Evolutionary conservation across 164 flowering plant genomes (phyloP).

Genomic region (Platanus orientalis): DNA sequence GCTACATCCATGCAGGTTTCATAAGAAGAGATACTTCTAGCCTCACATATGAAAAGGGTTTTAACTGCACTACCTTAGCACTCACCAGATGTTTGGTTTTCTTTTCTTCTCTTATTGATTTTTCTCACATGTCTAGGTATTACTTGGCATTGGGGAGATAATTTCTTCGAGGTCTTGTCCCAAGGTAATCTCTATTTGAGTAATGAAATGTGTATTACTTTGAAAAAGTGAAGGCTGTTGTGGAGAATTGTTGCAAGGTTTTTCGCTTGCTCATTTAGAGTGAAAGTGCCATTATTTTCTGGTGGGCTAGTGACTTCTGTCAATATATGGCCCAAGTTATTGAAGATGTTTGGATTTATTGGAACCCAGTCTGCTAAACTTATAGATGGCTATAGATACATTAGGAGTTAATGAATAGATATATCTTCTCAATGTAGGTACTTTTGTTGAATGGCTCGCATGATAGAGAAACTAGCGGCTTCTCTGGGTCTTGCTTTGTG

Average conservation of each 20-base stretch:
- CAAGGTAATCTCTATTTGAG: constrained; percentile 49
- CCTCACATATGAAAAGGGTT: no score
- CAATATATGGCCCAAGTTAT: neutral
- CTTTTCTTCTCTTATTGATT: constrained; percentile 7
- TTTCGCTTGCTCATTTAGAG: neutral
- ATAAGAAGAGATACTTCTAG: no score
- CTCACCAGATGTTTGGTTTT: no score
- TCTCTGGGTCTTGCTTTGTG: constrained; percentile 77
- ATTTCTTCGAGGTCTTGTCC: constrained; percentile 78
- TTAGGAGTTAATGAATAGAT: no score
- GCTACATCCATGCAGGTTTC: no score
- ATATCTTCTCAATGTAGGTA: constrained; percentile 39
- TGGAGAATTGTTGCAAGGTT: neutral
- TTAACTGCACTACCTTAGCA: no score
- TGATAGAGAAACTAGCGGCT: constrained; percentile 84
- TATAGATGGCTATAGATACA: no score
- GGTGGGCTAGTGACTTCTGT: neutral
- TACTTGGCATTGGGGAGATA: constrained; percentile 81
- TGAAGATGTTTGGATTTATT: constrained; percentile 3
- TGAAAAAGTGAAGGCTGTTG: neutral
- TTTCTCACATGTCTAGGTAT: constrained; percentile 43
- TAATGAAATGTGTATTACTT: neutral
- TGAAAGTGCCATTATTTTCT: neutral
- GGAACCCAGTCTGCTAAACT: no score
- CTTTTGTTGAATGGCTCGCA: constrained; percentile 82